These are phyloP conservation scores for Apiospora phragmitis DNA, from an alignment of 2,329 filamentous ascomycete genomes.

Conservation along the genomic window DNA sequence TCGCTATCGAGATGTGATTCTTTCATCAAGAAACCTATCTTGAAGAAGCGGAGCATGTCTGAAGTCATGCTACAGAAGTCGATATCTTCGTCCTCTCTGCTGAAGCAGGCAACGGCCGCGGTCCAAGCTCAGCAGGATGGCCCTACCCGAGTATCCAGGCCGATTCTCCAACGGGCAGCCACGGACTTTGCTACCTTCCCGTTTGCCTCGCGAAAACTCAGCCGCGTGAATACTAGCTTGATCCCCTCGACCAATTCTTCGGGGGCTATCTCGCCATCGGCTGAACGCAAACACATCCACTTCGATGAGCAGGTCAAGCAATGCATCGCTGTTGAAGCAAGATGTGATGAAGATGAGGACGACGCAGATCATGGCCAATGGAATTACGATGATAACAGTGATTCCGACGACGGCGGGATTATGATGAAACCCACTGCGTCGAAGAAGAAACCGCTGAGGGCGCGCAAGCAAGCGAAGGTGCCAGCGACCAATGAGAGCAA, in stretches of 20 bases:
- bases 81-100: conserved; percentile 80
- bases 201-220: conserved; percentile 62
- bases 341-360: conserved; percentile 75
- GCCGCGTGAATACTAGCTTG: conserved; percentile 63
- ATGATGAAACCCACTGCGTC: conserved; percentile 75
- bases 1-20: conserved; percentile 58
- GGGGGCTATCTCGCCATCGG: conserved; percentile 61
- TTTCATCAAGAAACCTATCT: conserved; percentile 83
- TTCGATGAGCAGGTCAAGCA: conserved; percentile 97
- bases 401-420: conserved; percentile 74
- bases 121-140: conserved; percentile 76
- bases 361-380: conserved; percentile 44
- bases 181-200: conserved; percentile 70
- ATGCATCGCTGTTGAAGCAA: conserved; percentile 89
- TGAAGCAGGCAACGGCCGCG: conserved; percentile 86
- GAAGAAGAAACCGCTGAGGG: conserved; percentile 56
- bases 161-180: conserved; percentile 60
- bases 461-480: conserved; percentile 39
- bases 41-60: conserved; percentile 96
- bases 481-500: conserved; percentile 67
- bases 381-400: conserved; percentile 55
- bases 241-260: conserved; percentile 71
- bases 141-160: conserved; percentile 47
- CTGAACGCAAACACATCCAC: conserved; percentile 82
- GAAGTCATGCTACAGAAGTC: conserved; percentile 92